A percentile compares a stretch with the other conserved stretches of the same genome.
Conservation (phyloP, 192 early-diverging fungal genomes). For the Podila epigama region DNA sequence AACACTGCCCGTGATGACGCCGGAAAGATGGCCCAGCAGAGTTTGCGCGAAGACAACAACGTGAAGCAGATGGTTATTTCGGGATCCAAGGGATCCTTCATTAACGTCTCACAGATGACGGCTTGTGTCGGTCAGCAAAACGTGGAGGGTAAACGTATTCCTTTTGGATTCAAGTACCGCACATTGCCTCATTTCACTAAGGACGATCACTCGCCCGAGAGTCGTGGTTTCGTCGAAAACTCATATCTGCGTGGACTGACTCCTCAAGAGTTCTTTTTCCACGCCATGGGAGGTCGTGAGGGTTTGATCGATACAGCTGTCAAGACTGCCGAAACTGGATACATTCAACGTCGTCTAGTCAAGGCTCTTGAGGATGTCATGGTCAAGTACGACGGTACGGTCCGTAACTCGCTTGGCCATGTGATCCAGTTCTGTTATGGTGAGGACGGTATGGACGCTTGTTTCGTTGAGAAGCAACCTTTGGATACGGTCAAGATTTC, state of each 20-base stretch:
- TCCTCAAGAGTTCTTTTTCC: slow-evolving; percentile 99
- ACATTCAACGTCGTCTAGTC: slow-evolving; percentile 98
- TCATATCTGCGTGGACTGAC: slow-evolving; percentile 91
- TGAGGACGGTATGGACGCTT: slow-evolving; percentile 98
- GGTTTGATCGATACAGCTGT: slow-evolving; percentile 99
- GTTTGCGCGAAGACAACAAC: slow-evolving; percentile 90
- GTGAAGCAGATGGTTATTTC: slow-evolving; percentile 96
- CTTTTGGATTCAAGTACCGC: slow-evolving; percentile 94
- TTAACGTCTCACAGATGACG: slow-evolving; percentile 98
- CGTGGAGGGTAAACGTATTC: slow-evolving; percentile 99
- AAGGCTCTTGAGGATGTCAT: slow-evolving; percentile 98
- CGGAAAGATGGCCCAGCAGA: slow-evolving; percentile 83
- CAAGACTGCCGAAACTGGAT: slow-evolving; percentile 99
- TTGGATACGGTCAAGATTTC: slow-evolving; percentile 74
- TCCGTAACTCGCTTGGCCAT: slow-evolving; percentile 92
- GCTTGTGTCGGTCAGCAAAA: slow-evolving; percentile 99
- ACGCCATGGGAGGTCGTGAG: slow-evolving; percentile 99
- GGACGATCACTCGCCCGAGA: slow-evolving; percentile 95
- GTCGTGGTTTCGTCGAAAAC: slow-evolving; percentile 89
- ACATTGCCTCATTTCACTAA: slow-evolving; percentile 98
- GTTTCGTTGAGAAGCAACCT: slow-evolving; percentile 83
- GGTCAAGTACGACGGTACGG: slow-evolving; percentile 97
- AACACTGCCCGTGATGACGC: slow-evolving; percentile 93
- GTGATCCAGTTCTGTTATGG: slow-evolving; percentile 97
- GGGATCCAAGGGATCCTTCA: slow-evolving; percentile 95